Evolutionary conservation across 1,284 basidiomycete species (phyloP).

Genomic region (Amylostereum chailletii): DNA sequence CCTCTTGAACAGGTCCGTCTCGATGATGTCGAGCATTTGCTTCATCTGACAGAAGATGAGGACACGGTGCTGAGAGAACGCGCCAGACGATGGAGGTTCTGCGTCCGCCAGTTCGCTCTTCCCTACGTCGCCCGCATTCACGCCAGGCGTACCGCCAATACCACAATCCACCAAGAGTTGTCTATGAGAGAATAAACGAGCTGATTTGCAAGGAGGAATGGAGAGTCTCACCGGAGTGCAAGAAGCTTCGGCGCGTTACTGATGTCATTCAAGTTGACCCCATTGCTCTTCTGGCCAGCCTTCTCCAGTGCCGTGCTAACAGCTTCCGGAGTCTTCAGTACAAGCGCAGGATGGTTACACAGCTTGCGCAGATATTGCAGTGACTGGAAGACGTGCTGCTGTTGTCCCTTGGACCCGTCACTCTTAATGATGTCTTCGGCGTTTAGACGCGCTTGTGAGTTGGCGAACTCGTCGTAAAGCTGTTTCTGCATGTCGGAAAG

Average conservation of each 20-base stretch:
- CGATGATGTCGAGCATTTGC: conserved; percentile 98
- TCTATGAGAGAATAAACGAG: conserved; percentile 29
- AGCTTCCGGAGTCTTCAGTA: conserved; percentile 65
- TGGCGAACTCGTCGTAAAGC: conserved; percentile 89
- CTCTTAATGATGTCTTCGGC: conserved; percentile 54
- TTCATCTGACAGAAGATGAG: conserved; percentile 99
- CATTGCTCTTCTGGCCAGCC: conserved; percentile 29
- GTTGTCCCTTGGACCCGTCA: conserved; percentile 33
- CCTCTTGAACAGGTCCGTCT: conserved; percentile 84
- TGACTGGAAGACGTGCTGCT: conserved; percentile 92
- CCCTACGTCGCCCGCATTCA: conserved; percentile 33
- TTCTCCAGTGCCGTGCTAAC: conserved; percentile 59
- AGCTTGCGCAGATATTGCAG: conserved; percentile 96
- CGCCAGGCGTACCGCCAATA: conserved; percentile 58
- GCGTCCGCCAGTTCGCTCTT: conserved; percentile 60
- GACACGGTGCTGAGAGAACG: conserved; percentile 91
- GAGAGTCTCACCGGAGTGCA: conserved; percentile 66
- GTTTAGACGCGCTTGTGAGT: conserved; percentile 64
- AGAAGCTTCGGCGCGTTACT: conserved; percentile 91
- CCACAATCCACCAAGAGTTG: conserved; percentile 95
- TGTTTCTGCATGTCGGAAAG: conserved; percentile 90
- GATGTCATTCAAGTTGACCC: conserved; percentile 63
- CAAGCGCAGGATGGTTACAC: conserved; percentile 93
- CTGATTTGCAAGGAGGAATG: background rate
- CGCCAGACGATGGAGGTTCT: conserved; percentile 43